Conservation (phyloP, 2,329 filamentous ascomycete genomes). For the Colletotrichum musicola region DNA sequence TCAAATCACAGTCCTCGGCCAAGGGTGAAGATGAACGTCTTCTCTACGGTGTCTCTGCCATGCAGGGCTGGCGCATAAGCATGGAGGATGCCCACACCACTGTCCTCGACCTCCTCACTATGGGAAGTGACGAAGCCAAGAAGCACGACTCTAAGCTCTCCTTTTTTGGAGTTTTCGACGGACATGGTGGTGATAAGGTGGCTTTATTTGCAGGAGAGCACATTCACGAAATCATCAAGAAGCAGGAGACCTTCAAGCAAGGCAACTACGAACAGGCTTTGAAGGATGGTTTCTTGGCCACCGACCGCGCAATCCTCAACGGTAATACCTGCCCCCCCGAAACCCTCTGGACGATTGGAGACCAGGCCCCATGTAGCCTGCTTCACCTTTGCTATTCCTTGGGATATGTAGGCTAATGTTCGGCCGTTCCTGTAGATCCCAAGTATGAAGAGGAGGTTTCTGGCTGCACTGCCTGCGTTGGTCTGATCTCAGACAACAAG, state of each 20-base stretch:
- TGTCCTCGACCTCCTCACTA: constrained; percentile 84
- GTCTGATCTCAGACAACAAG: constrained; percentile 88
- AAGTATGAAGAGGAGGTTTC: constrained; percentile 98
- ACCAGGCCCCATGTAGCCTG: too few species aligned
- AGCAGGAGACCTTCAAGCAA: constrained; percentile 92
- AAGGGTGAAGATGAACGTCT: constrained; percentile 93
- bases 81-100: constrained; percentile 98
- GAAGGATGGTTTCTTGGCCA: constrained; percentile 97
- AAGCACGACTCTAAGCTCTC: constrained; percentile 81
- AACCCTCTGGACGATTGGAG: constrained; percentile 40
- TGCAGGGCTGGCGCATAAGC: constrained; percentile 99
- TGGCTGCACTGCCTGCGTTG: constrained; percentile 95
- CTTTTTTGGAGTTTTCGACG: constrained; percentile 98
- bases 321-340: constrained; percentile 67
- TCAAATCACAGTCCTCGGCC: constrained; percentile 77
- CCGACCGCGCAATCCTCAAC: constrained; percentile 93
- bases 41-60: constrained; percentile 94
- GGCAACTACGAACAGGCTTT: constrained; percentile 95
- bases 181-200: constrained; percentile 96
- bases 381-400: neutral
- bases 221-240: constrained; percentile 92
- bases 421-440: constrained; percentile 74
- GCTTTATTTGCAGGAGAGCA: constrained; percentile 93
- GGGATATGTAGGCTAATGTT: constrained; percentile 26
- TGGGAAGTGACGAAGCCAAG: constrained; percentile 67